Evolutionary conservation across 371 early-diverging fungal species (phyloP), one percentile per base, ranked within the genome.

Genomic region (Mortierella polycephala): DNA sequence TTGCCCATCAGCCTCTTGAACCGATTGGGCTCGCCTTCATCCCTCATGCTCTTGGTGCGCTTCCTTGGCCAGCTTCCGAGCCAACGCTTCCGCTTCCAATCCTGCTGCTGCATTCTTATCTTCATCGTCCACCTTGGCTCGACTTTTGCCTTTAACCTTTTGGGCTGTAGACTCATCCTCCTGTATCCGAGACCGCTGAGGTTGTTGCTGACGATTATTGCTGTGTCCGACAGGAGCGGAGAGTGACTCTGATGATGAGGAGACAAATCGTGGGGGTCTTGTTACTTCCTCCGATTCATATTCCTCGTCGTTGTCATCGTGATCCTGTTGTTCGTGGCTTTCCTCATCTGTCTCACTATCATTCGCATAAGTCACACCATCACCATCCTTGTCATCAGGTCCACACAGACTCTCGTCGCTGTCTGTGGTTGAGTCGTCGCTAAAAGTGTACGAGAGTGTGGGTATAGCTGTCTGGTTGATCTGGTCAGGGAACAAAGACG

Each of bases 11-110:
- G 23, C 56, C 62, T 71, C 44, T 69, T 59, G 46, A 77, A 18
- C 49, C 69, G 49, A 54, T 54, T 68, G 1, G 62, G 62, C 14
- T 77, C 79, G 7, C 69, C 79, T n/a, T 77, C 79, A 44, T 77
- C 79, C 23, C 77, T 18, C 56, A 71, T 63, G 11, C 68, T 67
- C 55, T 65, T 72, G 11, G 68, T 72, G 12, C 69, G 60, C 50
- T 61, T 62, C 62, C 21, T 57, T 62, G 41, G 40, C n/a, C 5
- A 4, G 30, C 30, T 18, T 42, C 53, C 62, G 51, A n/a, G 40
- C 0, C 40, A 5, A 39, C 14, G 9, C 7, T 55, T 12, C 41
- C 23, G 13, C 20, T 20, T 44, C 71, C 64, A 37, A 71, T 66
- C 65, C 74, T 59, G 3, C 63, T 49, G 49, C 41, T 44, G 50